Evolutionary conservation across 2,329 filamentous ascomycete species (phyloP), one percentile per base, ranked within the genome.

Genomic region (Akanthomyces muscarius): DNA sequence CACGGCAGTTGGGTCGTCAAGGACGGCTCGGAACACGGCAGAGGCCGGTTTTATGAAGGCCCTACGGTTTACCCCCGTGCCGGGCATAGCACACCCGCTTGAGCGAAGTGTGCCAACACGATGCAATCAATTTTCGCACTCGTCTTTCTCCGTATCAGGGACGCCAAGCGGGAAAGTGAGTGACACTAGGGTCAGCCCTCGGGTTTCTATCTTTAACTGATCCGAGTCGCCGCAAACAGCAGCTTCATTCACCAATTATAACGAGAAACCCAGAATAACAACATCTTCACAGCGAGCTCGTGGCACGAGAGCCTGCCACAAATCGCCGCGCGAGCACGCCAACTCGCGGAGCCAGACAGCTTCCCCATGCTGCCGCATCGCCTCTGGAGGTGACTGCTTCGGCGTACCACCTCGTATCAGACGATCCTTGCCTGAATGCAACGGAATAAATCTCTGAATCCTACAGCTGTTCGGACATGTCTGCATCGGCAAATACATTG

Each of bases 341-440:
- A 28, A 52, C 41, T 48, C 50, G 59, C 41, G 55, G 11, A 48
- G 13, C 10, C 16, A 25, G 41, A 47, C 50, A 47, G 41, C 50
- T 54, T 42, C 59, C 21, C 50, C 50, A 61, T 18, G 42, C 50
- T 38, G 41, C 28, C 41, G 51, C 41, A 23, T 30, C 16, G 41
- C 55, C 44, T 14, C 38, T 14, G 8, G 59, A 48, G n/a, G 21
- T 61, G 50, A 55, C 42, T 55, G 38, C 25, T 55, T 61, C 30
- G 58, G 59, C 51, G 59, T 61, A 41, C 16, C 41, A 61, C 59
- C 41, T 61, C 59, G 50, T 61, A 61, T 54, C 14, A 28, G 7
- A 7, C 18, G 6, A 36, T 44, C 7, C 1, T 10, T 44, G 23
- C 1, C 23, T 13, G 7, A n/a, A n/a, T 42, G 16, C 16, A 36